Percentiles rank a stretch among this genome's conserved stretches.
phyloP scores from a whole-genome alignment of 2,329 filamentous ascomycete genomes.

The Hymenoscyphus albidus region DNA sequence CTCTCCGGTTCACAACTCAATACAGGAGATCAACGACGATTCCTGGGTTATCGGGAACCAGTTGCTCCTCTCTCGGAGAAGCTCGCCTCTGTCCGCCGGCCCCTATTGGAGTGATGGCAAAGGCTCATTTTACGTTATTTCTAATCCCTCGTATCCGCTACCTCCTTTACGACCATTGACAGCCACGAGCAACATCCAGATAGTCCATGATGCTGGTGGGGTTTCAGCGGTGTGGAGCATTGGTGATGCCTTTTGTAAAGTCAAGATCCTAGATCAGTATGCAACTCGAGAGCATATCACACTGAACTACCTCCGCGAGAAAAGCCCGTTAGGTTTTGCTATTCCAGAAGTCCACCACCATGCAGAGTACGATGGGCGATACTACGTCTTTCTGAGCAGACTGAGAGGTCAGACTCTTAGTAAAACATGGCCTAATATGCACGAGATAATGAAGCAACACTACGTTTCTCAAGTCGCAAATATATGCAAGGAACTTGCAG shows the following conservation, averaged over 20 bases:
- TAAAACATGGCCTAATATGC: neutral
- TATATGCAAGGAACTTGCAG: neutral
- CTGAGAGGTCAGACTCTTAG: neutral
- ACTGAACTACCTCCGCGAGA: neutral
- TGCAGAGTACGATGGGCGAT: neutral
- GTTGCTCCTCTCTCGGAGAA: neutral
- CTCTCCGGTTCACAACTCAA: neutral
- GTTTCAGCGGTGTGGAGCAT: neutral
- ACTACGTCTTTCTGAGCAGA: neutral
- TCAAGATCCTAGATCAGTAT: neutral
- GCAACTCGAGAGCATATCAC: neutral
- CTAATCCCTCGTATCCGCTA: neutral
- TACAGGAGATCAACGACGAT: neutral
- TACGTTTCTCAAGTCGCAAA: neutral
- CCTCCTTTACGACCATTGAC: neutral
- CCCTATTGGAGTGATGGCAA: slow-evolving; percentile 3
- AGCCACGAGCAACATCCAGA: neutral
- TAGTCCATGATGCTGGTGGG: neutral
- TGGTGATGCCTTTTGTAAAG: slow-evolving; percentile 1
- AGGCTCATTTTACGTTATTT: neutral
- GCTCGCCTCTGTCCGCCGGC: neutral
- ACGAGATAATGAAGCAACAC: neutral
- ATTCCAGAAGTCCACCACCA: neutral
- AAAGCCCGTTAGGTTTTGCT: neutral
- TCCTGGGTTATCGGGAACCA: neutral